Conservation (phyloP, 1,139 yeast species). For the Suhomyces bokatorum region DNA sequence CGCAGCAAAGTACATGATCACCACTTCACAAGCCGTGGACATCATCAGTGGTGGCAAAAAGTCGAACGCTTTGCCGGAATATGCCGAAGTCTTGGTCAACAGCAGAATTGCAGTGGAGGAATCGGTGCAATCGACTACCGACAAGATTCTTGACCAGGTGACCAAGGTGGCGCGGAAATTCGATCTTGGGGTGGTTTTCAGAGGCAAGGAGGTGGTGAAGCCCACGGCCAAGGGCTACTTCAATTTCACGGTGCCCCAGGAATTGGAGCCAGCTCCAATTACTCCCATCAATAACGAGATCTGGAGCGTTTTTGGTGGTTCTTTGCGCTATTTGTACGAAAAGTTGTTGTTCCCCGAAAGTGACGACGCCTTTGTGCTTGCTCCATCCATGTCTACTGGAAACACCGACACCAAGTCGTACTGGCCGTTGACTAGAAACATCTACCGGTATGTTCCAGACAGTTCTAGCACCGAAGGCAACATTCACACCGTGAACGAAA, state of each 20-base stretch:
- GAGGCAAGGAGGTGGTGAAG: constrained; percentile 31
- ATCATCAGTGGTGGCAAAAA: constrained; percentile 69
- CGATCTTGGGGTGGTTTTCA: constrained; percentile 47
- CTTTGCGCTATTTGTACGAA: constrained; percentile 57
- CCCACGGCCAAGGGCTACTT: constrained; percentile 47
- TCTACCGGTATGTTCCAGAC: constrained; percentile 39
- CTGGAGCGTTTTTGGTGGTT: constrained; percentile 59
- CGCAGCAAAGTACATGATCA: constrained; percentile 44
- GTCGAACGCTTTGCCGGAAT: constrained; percentile 74
- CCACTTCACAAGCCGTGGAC: constrained; percentile 72
- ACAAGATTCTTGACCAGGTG: constrained; percentile 40
- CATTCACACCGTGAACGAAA: constrained; percentile 40
- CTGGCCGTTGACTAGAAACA: constrained; percentile 42
- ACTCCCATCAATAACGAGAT: constrained; percentile 47
- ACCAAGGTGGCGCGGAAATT: constrained; percentile 42
- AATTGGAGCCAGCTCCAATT: constrained; percentile 61
- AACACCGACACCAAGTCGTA: constrained; percentile 45
- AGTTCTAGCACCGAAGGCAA: constrained; percentile 16
- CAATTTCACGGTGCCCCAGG: constrained; percentile 34
- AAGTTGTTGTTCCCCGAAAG: constrained; percentile 38
- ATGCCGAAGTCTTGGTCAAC: constrained; percentile 54
- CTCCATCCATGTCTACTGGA: constrained; percentile 39
- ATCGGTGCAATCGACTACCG: constrained; percentile 38
- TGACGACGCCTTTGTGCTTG: constrained; percentile 29
- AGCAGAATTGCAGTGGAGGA: constrained; percentile 60